Evolutionary conservation across 805 yeast genomes (phyloP).

Genomic region (Aciculoconidium aculeatum): DNA sequence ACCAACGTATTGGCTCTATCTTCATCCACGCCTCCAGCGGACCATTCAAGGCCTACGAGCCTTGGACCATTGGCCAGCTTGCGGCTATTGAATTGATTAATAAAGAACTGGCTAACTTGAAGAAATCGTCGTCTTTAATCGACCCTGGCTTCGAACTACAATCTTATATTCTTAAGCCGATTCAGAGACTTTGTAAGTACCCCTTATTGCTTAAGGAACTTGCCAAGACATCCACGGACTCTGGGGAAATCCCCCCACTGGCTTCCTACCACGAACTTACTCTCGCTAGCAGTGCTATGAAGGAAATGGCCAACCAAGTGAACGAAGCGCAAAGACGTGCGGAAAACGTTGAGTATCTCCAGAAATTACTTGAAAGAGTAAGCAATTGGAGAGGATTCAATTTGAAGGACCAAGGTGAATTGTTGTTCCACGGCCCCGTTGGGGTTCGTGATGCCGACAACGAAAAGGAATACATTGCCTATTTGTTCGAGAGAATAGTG

Average conservation of each 20-base stretch:
- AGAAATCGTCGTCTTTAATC: slow-evolving; percentile 51
- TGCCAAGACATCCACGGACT: slow-evolving; percentile 53
- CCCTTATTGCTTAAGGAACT: slow-evolving; percentile 78
- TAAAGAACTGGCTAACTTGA: slow-evolving; percentile 53
- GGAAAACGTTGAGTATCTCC: slow-evolving; percentile 71
- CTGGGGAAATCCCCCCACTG: slow-evolving; percentile 12
- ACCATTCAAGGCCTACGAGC: slow-evolving; percentile 84
- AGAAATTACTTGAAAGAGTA: slow-evolving; percentile 67
- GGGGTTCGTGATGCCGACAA: slow-evolving; percentile 61
- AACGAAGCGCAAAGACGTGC: slow-evolving; percentile 92
- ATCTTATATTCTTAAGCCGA: slow-evolving; percentile 85
- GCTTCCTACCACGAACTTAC: slow-evolving; percentile 57
- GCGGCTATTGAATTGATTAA: slow-evolving; percentile 78
- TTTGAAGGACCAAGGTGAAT: slow-evolving; percentile 74
- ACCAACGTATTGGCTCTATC: slow-evolving; percentile 83
- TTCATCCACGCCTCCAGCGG: slow-evolving; percentile 75
- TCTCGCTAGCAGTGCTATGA: slow-evolving; percentile 66
- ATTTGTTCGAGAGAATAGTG: slow-evolving; percentile 67
- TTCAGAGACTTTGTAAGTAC: slow-evolving; percentile 93
- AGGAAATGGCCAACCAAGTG: slow-evolving; percentile 78
- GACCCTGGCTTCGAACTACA: slow-evolving; percentile 88
- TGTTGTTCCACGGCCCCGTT: slow-evolving; percentile 68
- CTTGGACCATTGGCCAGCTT: slow-evolving; percentile 89
- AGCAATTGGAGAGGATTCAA: slow-evolving; percentile 91
- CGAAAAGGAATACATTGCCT: slow-evolving; percentile 86